A percentile compares a stretch with the other conserved stretches of the same genome.
These are phyloP conservation scores for Saksenaea vasiformis DNA, from an alignment of 371 early-diverging fungal genomes.

Conservation along the genomic window DNA sequence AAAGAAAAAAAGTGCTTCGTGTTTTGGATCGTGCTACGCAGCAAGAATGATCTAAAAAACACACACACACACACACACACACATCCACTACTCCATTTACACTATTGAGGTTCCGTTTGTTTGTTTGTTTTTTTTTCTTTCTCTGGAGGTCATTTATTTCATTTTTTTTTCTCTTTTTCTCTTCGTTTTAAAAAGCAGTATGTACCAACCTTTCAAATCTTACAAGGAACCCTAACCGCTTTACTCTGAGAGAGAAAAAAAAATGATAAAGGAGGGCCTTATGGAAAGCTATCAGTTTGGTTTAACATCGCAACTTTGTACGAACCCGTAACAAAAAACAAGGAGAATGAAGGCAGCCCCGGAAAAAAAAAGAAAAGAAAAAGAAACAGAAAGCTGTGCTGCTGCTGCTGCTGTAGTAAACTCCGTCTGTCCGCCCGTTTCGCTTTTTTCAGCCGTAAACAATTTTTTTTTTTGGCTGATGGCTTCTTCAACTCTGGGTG, in stretches of 20 bases:
- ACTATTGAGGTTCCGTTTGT: too few relatives aligned
- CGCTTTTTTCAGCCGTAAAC: conserved; percentile 3
- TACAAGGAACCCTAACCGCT: neutral
- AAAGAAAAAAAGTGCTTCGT: too few relatives aligned
- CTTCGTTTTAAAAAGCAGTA: neutral
- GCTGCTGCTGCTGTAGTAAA: neutral
- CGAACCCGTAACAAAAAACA: neutral
- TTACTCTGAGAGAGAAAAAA: neutral
- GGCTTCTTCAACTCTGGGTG: neutral
- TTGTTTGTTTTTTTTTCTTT: too few relatives aligned
- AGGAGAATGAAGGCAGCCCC: neutral
- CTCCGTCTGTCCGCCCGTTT: neutral
- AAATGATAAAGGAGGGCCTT: neutral
- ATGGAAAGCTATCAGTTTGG: neutral
- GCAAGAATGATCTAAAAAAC: too few relatives aligned
- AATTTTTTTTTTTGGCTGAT: neutral
- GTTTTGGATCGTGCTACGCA: too few relatives aligned
- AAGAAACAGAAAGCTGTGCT: neutral
- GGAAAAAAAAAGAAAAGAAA: neutral
- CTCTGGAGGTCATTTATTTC: too few relatives aligned
- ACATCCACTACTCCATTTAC: too few relatives aligned
- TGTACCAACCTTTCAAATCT: neutral
- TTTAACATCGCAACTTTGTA: neutral
- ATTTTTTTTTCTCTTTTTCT: too few relatives aligned
- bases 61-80: too few relatives aligned